Evolutionary conservation across 75 land plant species (phyloP), one percentile per base, ranked within the genome.

Genomic region (Picea glauca): DNA sequence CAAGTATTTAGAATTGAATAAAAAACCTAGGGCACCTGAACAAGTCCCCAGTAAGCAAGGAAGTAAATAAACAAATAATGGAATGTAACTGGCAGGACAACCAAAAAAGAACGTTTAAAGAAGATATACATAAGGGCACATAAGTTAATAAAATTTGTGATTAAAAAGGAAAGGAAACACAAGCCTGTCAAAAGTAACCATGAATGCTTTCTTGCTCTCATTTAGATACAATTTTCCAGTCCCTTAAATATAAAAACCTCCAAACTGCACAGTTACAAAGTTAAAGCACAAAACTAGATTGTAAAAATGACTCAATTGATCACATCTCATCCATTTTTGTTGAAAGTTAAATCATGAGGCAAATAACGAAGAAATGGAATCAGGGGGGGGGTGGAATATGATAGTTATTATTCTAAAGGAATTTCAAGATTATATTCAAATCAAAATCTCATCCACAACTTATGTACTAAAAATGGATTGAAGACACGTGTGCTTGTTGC

Each of bases 361-460:
- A 20, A 40, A 18, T n/a, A 3, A 68, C 18, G n/a, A 40, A 68
- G n/a, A 67, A 70, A 70, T 14, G 31, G 56, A 5, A 5, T 38
- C 2, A n/a, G n/a, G n/a, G 9, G 54, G 54, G n/a, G 30, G 40
- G 0, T 43, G 50, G 43, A 40, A 35, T 43, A 70, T 70, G 15
- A 6, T n/a, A 76, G 56, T 76, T 33, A 76, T 3, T 67, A 76
- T 58, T 9, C 18, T 30, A 13, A 59, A 12, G 38, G 35, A n/a
- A 70, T 70, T 50, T 70, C 73, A 40, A 70, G 72, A 5, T 33
- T 67, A 6, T 18, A 66, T 70, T 68, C 12, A 43, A 15, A 70
- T 43, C 13, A 43, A 70, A 66, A 70, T 43, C n/a, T 43, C 23
- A 40, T 2, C 14, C 13, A n/a, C 54, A n/a, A 20, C 56, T 70